A percentile compares a stretch with the other conserved stretches of the same genome.
These are phyloP conservation scores for Sonneratia caseolaris DNA, from an alignment of 345 rosid genomes.

Conservation along the genomic window DNA sequence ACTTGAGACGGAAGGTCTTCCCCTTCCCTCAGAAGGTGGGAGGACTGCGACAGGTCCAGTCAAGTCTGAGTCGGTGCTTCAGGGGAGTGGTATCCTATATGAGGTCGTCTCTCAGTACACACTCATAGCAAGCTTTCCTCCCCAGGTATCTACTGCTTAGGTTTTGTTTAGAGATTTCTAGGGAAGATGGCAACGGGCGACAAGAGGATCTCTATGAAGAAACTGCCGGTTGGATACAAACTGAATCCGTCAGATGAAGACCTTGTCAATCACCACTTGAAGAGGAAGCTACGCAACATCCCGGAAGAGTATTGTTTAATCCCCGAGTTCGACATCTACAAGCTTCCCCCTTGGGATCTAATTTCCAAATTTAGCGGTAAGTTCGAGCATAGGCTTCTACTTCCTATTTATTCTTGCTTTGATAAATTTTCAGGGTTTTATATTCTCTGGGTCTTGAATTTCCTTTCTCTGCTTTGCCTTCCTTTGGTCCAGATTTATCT, in stretches of 20 bases:
- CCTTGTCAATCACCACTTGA: conserved; percentile 9
- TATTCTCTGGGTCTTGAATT: neutral
- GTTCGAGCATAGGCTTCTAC: neutral
- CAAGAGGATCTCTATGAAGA: neutral
- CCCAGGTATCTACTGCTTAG: neutral
- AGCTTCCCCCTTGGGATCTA: conserved; percentile 8
- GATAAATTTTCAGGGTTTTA: neutral
- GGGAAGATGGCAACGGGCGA: neutral
- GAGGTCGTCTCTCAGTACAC: too few relatives aligned
- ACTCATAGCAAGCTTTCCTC: too few relatives aligned
- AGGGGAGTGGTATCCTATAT: too few relatives aligned
- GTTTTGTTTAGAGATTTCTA: neutral
- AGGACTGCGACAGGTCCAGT: neutral
- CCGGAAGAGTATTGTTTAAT: conserved; percentile 2
- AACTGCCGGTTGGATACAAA: conserved; percentile 3
- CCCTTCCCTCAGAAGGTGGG: neutral
- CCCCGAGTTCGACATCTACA: conserved; percentile 9
- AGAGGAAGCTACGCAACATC: conserved; percentile 1
- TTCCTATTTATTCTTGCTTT: neutral
- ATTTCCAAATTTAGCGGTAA: conserved; percentile 7
- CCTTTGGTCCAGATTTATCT: neutral
- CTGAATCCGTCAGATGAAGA: conserved; percentile 4
- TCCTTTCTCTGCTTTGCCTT: neutral
- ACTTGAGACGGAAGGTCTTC: neutral
- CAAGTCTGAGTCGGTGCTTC: neutral